Evolutionary conservation across 2,329 filamentous ascomycete species (phyloP).

Genomic region (Penicillium sp.): DNA sequence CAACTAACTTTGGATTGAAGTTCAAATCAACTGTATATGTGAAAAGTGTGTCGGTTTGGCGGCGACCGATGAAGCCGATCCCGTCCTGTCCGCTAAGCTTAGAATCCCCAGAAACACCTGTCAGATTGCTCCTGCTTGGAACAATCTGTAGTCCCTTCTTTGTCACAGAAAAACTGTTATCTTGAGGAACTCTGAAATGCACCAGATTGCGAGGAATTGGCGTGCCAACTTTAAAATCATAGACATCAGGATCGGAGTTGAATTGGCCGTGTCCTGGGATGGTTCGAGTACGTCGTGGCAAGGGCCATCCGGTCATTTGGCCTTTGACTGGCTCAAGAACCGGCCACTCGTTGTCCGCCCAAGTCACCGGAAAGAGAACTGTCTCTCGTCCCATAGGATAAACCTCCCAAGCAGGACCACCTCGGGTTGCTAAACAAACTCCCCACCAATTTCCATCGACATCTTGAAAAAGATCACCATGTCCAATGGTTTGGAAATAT

Average conservation of each 20-base stretch:
- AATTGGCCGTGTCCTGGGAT: slow-evolving; percentile 38
- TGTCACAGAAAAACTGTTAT: not conserved
- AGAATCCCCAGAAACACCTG: not conserved
- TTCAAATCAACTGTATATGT: not conserved
- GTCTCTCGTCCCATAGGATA: slow-evolving; percentile 62
- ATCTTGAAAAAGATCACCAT: slow-evolving; percentile 62
- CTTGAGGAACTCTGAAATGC: not conserved
- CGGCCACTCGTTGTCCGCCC: slow-evolving; percentile 56
- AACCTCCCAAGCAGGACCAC: slow-evolving; percentile 36
- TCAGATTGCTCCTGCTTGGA: not conserved
- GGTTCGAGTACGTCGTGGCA: slow-evolving; percentile 17
- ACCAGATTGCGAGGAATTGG: not conserved
- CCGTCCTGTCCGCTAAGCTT: not conserved
- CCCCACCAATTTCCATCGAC: slow-evolving; percentile 57
- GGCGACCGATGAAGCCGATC: not conserved
- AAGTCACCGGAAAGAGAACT: slow-evolving; percentile 54
- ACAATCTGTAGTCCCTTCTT: not conserved
- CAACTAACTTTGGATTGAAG: not conserved
- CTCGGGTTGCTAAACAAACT: slow-evolving; percentile 51
- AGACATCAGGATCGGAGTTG: slow-evolving; percentile 47
- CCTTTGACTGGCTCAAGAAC: slow-evolving; percentile 20
- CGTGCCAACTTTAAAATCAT: not conserved
- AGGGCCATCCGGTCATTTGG: slow-evolving; percentile 13
- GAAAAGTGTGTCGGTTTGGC: not conserved
- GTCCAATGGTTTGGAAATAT: slow-evolving; percentile 58